phyloP scores from a whole-genome alignment of 495 filamentous ascomycete species.

The Penicillium maclennaniae region DNA sequence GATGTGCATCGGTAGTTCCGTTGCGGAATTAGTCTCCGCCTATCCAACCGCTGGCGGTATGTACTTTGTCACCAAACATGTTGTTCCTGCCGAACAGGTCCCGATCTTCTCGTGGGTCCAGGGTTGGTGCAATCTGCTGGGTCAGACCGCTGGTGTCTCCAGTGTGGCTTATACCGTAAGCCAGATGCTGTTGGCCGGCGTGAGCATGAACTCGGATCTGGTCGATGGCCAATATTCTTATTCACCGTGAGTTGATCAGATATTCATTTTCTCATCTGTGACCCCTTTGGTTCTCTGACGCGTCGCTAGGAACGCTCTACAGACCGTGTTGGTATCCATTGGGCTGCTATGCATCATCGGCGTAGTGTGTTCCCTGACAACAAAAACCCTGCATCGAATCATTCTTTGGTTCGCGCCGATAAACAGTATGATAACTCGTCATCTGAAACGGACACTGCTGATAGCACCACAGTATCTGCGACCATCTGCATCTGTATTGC shows the following conservation, averaged over 20 bases:
- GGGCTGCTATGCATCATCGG: conserved; percentile 56
- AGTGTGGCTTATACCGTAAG: conserved; percentile 55
- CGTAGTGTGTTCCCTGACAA: conserved; percentile 62
- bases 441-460: not conserved
- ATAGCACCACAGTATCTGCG: conserved; percentile 39
- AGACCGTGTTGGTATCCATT: conserved; percentile 62
- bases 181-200: conserved; percentile 56
- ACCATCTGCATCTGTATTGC: conserved; percentile 60
- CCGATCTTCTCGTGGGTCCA: conserved; percentile 59
- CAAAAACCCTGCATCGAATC: conserved; percentile 58
- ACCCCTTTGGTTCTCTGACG: not conserved
- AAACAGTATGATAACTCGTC: conserved; percentile 48
- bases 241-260: conserved; percentile 36
- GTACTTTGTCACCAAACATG: conserved; percentile 62
- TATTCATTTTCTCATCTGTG: not conserved
- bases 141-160: conserved; percentile 56
- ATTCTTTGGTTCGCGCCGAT: conserved; percentile 71
- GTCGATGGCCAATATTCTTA: conserved; percentile 42
- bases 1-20: conserved; percentile 62
- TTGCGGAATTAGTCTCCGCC: conserved; percentile 59
- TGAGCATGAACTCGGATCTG: conserved; percentile 54
- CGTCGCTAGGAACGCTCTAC: conserved; percentile 50
- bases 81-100: conserved; percentile 54
- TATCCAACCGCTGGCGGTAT: conserved; percentile 63
- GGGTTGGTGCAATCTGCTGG: conserved; percentile 61